Evolutionary conservation across 1,284 basidiomycete genomes (phyloP), one percentile per base, ranked within the genome.

Genomic region (Neonothopanus nambi): DNA sequence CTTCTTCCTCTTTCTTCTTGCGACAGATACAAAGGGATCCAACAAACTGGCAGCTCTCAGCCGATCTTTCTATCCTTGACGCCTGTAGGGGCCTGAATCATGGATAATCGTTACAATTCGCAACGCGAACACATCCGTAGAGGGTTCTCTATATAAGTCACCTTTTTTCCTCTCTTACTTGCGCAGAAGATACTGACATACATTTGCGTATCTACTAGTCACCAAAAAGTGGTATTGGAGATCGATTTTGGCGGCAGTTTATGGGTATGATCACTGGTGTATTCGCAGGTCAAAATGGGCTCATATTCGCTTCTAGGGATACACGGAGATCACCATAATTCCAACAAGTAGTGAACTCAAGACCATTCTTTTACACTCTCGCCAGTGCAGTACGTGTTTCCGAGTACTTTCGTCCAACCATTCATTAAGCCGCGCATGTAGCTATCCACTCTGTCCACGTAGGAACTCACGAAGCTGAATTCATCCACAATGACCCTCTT

Each of bases 211-310:
- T 85, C 69, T 85, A 90, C 88, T 86, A 89, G 87, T 74, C 91
- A 95, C 73, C 93, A 95, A 79, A 92, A 92, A 67, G 91, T 95
- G 49, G 90, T 91, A 57, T 75, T 95, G 60, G 92, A 95, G 73
- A 85, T 95, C 58, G 88, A 92, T 75, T 93, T 95, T 71, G 78
- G 84, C 21, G 91, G 91, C 15, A 76, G 75, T 64, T 77, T 92
- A 61, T 90, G 87, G 83, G 91, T 91, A 72, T 60, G 79, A 56
- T 44, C 49, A 47, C 51, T 48, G 43, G 43, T 54, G 48, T 58
- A 42, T 54, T 53, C 30, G 61, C 62, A 58, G 56, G 54, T 55
- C 58, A 37, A 60, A 52, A 43, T 43, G 51, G 55, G 58, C 62
- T 66, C 57, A 65, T 50, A 57, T 40, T 33, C 36, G 21, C 48